Conservation (phyloP, 1,284 basidiomycete species). For the Pulveroboletus sp. region DNA sequence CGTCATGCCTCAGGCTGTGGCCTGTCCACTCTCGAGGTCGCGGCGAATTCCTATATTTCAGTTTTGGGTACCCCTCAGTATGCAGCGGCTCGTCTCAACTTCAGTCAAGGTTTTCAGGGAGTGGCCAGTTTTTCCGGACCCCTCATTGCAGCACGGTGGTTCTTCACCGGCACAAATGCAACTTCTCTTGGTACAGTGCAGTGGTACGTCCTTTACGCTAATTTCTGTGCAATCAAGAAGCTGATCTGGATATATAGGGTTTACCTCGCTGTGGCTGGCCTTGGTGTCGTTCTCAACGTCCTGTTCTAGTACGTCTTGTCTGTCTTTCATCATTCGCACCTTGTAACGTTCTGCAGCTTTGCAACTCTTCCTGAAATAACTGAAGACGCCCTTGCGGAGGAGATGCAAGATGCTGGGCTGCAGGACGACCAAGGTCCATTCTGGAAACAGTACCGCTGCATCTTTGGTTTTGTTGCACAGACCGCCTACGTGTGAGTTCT, state of each 20-base stretch:
- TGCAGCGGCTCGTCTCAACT: constrained; percentile 78
- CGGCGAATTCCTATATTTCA: constrained; percentile 81
- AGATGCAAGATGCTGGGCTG: constrained; percentile 48
- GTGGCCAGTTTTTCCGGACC: constrained; percentile 79
- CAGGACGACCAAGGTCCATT: constrained; percentile 56
- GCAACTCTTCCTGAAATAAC: constrained; percentile 76
- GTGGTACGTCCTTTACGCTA: constrained; percentile 44
- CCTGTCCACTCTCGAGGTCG: constrained; percentile 66
- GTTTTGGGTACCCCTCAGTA: constrained; percentile 67
- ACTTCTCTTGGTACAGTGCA: constrained; percentile 70
- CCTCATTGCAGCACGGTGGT: constrained; percentile 76
- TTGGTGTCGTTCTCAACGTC: constrained; percentile 63
- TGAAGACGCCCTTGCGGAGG: constrained; percentile 60
- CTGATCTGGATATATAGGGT: constrained; percentile 47
- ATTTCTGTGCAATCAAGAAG: background rate
- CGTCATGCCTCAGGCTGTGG: constrained; percentile 58
- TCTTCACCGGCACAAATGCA: constrained; percentile 67
- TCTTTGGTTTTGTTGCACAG: constrained; percentile 75
- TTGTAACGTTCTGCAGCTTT: constrained; percentile 45
- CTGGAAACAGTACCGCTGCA: constrained; percentile 69
- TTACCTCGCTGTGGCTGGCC: constrained; percentile 74
- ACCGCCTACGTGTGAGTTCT: constrained; percentile 60
- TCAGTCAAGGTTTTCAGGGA: constrained; percentile 83
- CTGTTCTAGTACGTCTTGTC: constrained; percentile 57
- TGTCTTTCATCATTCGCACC: background rate